These are phyloP conservation scores for Sanghuangporus sanghuang DNA, from an alignment of 1,284 basidiomycete genomes.

Conservation along the genomic window DNA sequence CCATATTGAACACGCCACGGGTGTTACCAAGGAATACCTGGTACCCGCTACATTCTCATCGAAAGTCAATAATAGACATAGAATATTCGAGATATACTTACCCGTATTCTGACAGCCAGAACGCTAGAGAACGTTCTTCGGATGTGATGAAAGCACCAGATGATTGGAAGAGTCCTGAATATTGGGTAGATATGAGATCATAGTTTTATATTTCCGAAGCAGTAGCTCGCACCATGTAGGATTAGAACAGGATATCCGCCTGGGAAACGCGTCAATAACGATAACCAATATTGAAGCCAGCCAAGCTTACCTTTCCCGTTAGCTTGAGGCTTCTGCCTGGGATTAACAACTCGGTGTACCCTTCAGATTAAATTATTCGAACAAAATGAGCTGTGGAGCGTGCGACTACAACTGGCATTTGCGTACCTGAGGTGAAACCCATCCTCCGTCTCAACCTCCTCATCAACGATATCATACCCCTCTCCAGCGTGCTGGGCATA, in stretches of 20 bases:
- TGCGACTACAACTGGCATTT: background rate
- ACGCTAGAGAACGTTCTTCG: constrained; percentile 54
- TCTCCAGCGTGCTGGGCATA: constrained; percentile 40
- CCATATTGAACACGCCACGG: constrained; percentile 57
- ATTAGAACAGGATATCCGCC: constrained; percentile 55
- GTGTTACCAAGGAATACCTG: constrained; percentile 61
- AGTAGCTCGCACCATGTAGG: constrained; percentile 36
- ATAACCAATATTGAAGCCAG: constrained; percentile 8
- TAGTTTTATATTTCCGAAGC: background rate
- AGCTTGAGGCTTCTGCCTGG: constrained; percentile 33
- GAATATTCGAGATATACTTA: constrained; percentile 14
- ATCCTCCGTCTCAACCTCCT: constrained; percentile 52
- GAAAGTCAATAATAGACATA: background rate
- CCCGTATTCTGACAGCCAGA: constrained; percentile 54
- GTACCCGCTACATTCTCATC: constrained; percentile 31
- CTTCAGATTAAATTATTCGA: constrained; percentile 24
- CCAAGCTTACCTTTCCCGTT: constrained; percentile 28
- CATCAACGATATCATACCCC: constrained; percentile 52
- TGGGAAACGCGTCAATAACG: background rate
- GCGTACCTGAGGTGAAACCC: constrained; percentile 44
- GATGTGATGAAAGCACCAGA: constrained; percentile 59
- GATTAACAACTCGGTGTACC: constrained; percentile 47
- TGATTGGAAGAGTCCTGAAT: constrained; percentile 47
- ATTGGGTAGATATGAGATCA: background rate
- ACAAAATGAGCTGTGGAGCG: background rate